A percentile compares a stretch with the other conserved stretches of the same genome.
These are phyloP conservation scores for Globisporangium megalacanthum DNA, from an alignment of 352 stramenopile genomes.

Conservation along the genomic window DNA sequence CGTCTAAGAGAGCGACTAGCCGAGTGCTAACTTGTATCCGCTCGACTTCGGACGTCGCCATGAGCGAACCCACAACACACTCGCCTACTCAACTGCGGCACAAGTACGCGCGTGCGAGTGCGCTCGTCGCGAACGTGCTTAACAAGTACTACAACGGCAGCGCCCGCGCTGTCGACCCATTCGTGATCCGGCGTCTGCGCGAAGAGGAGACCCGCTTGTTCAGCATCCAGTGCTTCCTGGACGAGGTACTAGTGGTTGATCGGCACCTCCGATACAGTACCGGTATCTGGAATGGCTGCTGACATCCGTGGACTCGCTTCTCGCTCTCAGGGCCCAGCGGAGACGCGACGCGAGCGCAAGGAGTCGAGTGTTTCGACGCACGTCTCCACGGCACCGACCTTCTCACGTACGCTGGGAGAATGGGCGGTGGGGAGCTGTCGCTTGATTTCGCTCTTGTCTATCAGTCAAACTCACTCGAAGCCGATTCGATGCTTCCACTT, in stretches of 20 bases:
- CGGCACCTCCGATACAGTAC: too few relatives aligned
- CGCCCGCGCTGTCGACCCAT: conserved; percentile 51
- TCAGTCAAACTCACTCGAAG: neutral
- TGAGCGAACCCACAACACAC: neutral
- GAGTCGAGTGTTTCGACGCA: conserved; percentile 23
- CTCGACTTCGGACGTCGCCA: neutral
- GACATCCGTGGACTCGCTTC: neutral
- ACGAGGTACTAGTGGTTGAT: conserved; percentile 34
- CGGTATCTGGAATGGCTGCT: too few relatives aligned
- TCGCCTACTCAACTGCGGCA: conserved; percentile 9
- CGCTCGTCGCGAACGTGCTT: conserved; percentile 45
- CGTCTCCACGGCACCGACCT: conserved; percentile 8
- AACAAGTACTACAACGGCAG: conserved; percentile 81
- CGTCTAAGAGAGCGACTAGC: too few relatives aligned
- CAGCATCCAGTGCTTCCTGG: conserved; percentile 67
- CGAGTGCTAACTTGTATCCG: too few relatives aligned
- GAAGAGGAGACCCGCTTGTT: conserved; percentile 49
- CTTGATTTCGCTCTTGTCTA: neutral
- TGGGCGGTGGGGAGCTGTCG: too few relatives aligned
- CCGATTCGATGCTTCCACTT: too few relatives aligned
- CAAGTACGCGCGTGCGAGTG: conserved; percentile 45
- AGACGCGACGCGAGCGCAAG: conserved; percentile 41
- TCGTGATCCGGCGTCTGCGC: conserved; percentile 50
- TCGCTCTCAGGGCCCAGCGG: conserved; percentile 35
- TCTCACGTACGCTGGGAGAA: conserved; percentile 12